Percentiles rank a stretch among this genome's conserved stretches.
These are phyloP conservation scores for Alternaria tenuissima DNA, from an alignment of 2,329 filamentous ascomycete genomes.

Conservation along the genomic window DNA sequence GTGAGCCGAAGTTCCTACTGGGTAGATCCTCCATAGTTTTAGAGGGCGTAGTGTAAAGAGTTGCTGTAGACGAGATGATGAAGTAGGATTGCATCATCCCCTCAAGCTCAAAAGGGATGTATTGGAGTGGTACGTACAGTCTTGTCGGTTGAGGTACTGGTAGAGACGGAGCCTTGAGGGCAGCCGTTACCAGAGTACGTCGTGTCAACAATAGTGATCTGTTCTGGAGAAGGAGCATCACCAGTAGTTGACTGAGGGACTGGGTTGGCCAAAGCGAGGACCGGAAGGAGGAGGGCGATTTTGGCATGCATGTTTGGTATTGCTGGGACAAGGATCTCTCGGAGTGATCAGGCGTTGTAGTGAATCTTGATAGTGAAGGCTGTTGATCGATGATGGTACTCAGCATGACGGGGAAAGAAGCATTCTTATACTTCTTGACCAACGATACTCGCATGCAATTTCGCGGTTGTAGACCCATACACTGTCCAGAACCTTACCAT, in stretches of 20 bases:
- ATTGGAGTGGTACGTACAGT: conserved; percentile 32
- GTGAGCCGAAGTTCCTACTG: conserved; percentile 6
- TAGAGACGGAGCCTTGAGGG: conserved; percentile 46
- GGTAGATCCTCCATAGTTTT: not conserved
- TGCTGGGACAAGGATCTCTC: conserved; percentile 8
- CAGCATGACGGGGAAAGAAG: conserved; percentile 17
- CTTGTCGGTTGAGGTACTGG: conserved; percentile 42
- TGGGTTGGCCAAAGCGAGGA: conserved; percentile 40
- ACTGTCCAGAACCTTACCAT: conserved; percentile 25
- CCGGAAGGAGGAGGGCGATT: conserved; percentile 39
- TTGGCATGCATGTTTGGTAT: conserved; percentile 42
- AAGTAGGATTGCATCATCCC: conserved; percentile 2
- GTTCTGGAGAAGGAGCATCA: conserved; percentile 27
- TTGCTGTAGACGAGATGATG: not conserved
- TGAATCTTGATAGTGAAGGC: conserved; percentile 26
- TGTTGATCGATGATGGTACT: conserved; percentile 39
- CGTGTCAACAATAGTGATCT: conserved; percentile 42
- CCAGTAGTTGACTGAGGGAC: conserved; percentile 25
- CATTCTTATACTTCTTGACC: conserved; percentile 37
- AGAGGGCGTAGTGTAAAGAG: not conserved
- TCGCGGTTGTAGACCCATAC: conserved; percentile 3
- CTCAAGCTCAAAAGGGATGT: conserved; percentile 2
- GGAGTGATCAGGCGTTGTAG: conserved; percentile 10
- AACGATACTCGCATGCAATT: not conserved
- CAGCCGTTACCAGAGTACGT: conserved; percentile 47